Base-by-base conservation (phyloP, 345 rosid species). In the Syzygium grande region DNA sequence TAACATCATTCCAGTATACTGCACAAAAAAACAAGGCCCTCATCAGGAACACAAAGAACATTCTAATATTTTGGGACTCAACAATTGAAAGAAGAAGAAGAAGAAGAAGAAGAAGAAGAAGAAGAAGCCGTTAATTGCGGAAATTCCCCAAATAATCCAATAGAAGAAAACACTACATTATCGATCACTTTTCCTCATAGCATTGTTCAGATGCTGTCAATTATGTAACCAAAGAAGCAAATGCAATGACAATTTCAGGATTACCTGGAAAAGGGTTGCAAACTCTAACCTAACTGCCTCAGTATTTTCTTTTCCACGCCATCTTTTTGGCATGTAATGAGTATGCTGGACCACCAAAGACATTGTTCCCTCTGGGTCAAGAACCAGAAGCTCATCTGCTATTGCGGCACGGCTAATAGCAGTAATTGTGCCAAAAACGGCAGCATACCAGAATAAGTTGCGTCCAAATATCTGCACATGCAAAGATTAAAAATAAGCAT, bases 1-100 rank as follows among this genome's bases (percentile, higher is more conserved):
- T 88, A 97, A 88, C 98, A 98, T 95, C 98, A 95, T 98, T 89
- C 96, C 98, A 88, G 99, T 97, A 86, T 95, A 98, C 99, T 98
- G 93, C 95, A 94, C 86, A 52, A 85, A 25, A 25, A 63, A 54
- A 73, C 68, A 59, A 88, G 84, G 53, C 43, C 78, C 22, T 30
- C 52, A 55, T 51, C 85, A 61, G 53, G 58, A 89, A 86, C 63
- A n/a, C n/a, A 85, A 51, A 51, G 84, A 87, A 88, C 3, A 30
- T 68, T 38, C 27, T 73, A 41, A 73, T 73, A 73, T 73, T 73
- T 38, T 73, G 83, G 83, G 83, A 73, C 83, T 43, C 49, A 38
- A 73, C 25, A 73, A 73, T 21, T 19, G 27, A 9, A 73, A 17
- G n/a, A n/a, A 68, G 3, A 17, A 54, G 25, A 17, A 53, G 79